These are phyloP conservation scores for Alternaria sp. DNA, from an alignment of 2,329 filamentous ascomycete species.

Conservation along the genomic window DNA sequence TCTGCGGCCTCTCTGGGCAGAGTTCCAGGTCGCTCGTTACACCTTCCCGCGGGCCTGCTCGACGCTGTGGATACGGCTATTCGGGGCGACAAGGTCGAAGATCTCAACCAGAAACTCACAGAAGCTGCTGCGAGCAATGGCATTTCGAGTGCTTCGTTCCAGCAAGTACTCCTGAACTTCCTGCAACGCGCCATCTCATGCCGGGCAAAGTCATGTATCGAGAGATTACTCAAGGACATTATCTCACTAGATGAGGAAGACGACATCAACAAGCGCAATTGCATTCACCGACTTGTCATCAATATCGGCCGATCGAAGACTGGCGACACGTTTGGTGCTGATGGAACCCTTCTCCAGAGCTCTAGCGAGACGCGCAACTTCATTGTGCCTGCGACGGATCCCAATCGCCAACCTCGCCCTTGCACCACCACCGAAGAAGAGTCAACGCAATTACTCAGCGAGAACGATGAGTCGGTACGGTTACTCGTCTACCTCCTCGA, in stretches of 20 bases:
- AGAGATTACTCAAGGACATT: constrained; percentile 72
- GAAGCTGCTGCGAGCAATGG: constrained; percentile 63
- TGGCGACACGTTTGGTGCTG: constrained; percentile 55
- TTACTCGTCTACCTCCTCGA: constrained; percentile 71
- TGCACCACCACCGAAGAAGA: constrained; percentile 72
- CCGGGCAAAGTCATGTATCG: constrained; percentile 72
- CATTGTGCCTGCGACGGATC: constrained; percentile 78
- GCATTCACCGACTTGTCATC: constrained; percentile 89
- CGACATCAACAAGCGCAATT: constrained; percentile 93
- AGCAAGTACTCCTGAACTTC: constrained; percentile 77
- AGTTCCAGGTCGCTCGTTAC: constrained; percentile 76
- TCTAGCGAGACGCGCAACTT: constrained; percentile 70
- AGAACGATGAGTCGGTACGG: constrained; percentile 77
- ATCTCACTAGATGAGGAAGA: constrained; percentile 81
- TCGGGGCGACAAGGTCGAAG: constrained; percentile 68
- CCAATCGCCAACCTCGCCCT: constrained; percentile 66
- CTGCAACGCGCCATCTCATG: constrained; percentile 78
- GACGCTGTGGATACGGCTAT: constrained; percentile 77
- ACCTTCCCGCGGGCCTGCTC: constrained; percentile 70
- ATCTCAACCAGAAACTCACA: constrained; percentile 62
- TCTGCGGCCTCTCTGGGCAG: constrained; percentile 76
- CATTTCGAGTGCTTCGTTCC: constrained; percentile 58
- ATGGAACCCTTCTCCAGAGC: constrained; percentile 59
- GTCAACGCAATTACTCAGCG: constrained; percentile 63
- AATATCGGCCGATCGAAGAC: constrained; percentile 80